These are phyloP conservation scores for Rhodosporidiobolus sp. DNA, from an alignment of 768 basidiomycete species.

Conservation along the genomic window DNA sequence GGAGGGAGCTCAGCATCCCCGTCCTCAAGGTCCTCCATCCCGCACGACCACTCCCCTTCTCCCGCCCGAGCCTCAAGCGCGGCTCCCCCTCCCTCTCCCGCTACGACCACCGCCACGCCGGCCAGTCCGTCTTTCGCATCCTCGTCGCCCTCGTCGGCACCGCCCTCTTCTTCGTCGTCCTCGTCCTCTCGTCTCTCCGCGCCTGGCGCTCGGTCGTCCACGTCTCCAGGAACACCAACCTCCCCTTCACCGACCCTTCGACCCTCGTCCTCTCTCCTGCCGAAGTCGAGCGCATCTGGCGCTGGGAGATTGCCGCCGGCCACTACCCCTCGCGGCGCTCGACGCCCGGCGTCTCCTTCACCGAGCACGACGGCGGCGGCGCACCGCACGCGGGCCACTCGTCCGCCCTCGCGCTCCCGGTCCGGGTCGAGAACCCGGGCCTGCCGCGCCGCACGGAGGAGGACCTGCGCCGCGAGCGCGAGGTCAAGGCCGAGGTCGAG, in stretches of 20 bases:
- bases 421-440: constrained; percentile 66
- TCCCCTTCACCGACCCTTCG: constrained; percentile 23
- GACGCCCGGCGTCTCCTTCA: constrained; percentile 56
- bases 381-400: background rate
- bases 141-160: constrained; percentile 16
- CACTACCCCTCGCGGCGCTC: constrained; percentile 82
- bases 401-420: constrained; percentile 9
- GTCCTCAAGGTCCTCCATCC: constrained; percentile 31
- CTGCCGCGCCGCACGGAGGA: constrained; percentile 55
- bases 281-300: constrained; percentile 78
- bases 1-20: constrained; percentile 22
- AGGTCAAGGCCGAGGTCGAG: constrained; percentile 47
- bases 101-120: background rate
- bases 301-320: constrained; percentile 89
- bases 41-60: constrained; percentile 7
- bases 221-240: background rate
- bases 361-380: constrained; percentile 1
- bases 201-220: background rate
- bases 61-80: background rate
- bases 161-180: constrained; percentile 1
- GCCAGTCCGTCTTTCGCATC: background rate
- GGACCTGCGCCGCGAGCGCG: constrained; percentile 39
- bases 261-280: constrained; percentile 19
- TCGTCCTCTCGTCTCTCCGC: background rate
- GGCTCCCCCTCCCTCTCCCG: constrained; percentile 15